Evolutionary conservation across 1,284 basidiomycete species (phyloP), one percentile per base, ranked within the genome.

Genomic region (Schizophyllum amplum): DNA sequence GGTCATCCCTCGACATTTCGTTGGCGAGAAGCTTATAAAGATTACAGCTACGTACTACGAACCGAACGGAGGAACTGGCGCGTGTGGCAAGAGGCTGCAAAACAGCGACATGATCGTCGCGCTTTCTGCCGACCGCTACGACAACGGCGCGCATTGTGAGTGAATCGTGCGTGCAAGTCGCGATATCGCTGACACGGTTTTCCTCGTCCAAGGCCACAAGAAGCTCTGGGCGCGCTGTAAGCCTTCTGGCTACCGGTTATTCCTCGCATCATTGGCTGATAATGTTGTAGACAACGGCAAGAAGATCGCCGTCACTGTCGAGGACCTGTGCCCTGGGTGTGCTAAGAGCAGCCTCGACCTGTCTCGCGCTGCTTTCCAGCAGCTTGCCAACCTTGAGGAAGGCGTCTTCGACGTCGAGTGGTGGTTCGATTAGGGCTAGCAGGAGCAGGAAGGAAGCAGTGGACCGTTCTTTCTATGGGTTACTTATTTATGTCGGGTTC

Each of bases 271-370:
- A 4, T 22, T 55, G 2, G 33, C 53, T n/a, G 6, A 17, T 24
- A 23, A 24, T 25, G 22, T 9, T 55, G 20, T 51, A 67, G 66
- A 67, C 63, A 60, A 66, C 48, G 69, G 70, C 24, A 67, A 66
- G 9, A 64, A 67, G 5, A 60, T 72, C 49, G 60, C 61, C 1
- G 75, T 69, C 0, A 62, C 65, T 13, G 70, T 76, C 3, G 67
- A 65, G 6, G 75, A 78, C 61, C 57, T 68, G n/a, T 77, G 75
- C 60, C 67, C 66, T 5, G 69, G 67, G 0, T 76, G 75, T 56
- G 64, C 61, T 0, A 57, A 65, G 22, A 60, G 68, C 24, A 64
- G 67, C 33, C 66, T 77, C 58, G 75, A 77, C 62, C 64, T 77
- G 46, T 68, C 69, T 13, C 63, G 63, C 5, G 66, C 66, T 1